Evolutionary conservation across 2,329 filamentous ascomycete genomes (phyloP).

Genomic region (Dactylellina drechsleri): DNA sequence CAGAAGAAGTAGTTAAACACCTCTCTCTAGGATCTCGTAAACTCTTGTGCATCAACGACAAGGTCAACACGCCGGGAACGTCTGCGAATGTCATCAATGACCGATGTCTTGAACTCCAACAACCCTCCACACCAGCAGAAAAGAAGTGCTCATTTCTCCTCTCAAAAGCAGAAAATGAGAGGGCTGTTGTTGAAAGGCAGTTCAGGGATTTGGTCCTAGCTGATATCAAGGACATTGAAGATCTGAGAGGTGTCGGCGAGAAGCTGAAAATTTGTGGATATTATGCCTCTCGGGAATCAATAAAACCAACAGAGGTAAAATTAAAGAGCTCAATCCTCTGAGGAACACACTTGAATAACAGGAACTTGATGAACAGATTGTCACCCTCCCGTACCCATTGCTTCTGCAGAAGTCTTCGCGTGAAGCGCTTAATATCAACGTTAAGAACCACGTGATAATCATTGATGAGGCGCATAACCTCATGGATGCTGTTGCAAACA

Average conservation of each 20-base stretch:
- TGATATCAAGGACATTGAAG: constrained; percentile 90
- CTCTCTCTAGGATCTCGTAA: constrained; percentile 86
- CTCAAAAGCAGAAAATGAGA: constrained; percentile 72
- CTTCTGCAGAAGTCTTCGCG: constrained; percentile 86
- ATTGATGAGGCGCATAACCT: constrained; percentile 98
- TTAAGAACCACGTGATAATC: constrained; percentile 90
- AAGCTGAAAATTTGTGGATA: constrained; percentile 88
- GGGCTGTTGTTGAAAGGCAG: constrained; percentile 74
- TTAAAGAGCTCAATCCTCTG: not conserved
- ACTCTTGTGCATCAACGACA: constrained; percentile 87
- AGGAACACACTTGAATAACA: too few relatives aligned
- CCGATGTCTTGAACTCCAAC: constrained; percentile 87
- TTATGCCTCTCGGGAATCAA: constrained; percentile 87
- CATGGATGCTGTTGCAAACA: constrained; percentile 90
- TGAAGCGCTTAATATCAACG: constrained; percentile 84
- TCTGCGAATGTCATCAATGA: constrained; percentile 88
- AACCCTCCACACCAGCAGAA: constrained; percentile 71
- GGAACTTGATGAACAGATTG: constrained; percentile 67
- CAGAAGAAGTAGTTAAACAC: constrained; percentile 76
- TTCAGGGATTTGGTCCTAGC: constrained; percentile 88
- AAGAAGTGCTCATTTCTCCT: constrained; percentile 81
- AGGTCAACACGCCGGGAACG: constrained; percentile 75
- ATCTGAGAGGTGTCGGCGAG: constrained; percentile 80
- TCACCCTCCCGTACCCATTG: constrained; percentile 91
- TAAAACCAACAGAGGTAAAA: constrained; percentile 78